Evolutionary conservation across 352 stramenopile species (phyloP).

Genomic region (Plasmopara muralis): DNA sequence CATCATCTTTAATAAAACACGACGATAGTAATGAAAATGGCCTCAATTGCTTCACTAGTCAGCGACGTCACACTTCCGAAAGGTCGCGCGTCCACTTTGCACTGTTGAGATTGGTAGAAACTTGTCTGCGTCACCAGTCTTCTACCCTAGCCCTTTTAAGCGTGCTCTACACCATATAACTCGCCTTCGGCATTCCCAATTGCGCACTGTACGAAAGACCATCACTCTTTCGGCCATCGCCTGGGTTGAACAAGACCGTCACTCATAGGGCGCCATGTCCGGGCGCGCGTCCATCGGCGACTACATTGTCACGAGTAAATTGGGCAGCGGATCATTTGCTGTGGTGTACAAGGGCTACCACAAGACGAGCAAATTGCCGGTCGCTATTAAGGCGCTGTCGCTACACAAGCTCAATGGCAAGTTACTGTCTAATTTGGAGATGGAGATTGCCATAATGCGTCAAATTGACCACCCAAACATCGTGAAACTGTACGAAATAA

Average conservation of each 20-base stretch:
- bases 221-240: conserved; percentile 5
- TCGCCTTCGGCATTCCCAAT: conserved; percentile 14
- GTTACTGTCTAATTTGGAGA: conserved; percentile 93
- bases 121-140: conserved; percentile 1
- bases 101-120: conserved; percentile 4
- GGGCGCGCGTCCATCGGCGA: conserved; percentile 58
- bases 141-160: conserved; percentile 9
- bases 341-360: conserved; percentile 84
- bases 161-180: conserved; percentile 4
- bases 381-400: conserved; percentile 94
- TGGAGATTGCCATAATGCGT: conserved; percentile 95
- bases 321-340: conserved; percentile 92
- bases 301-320: conserved; percentile 86
- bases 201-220: conserved; percentile 14
- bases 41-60: not conserved
- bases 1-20: no score
- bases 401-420: conserved; percentile 93
- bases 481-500: conserved; percentile 94
- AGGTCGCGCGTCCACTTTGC: not conserved
- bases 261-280: conserved; percentile 28
- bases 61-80: not conserved
- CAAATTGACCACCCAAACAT: conserved; percentile 95
- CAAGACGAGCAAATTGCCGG: conserved; percentile 59
- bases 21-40: no score
- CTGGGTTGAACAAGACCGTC: conserved; percentile 8